Evolutionary conservation across 1,284 basidiomycete genomes (phyloP), one percentile per base, ranked within the genome.

Genomic region (Sphagnurus paluster): DNA sequence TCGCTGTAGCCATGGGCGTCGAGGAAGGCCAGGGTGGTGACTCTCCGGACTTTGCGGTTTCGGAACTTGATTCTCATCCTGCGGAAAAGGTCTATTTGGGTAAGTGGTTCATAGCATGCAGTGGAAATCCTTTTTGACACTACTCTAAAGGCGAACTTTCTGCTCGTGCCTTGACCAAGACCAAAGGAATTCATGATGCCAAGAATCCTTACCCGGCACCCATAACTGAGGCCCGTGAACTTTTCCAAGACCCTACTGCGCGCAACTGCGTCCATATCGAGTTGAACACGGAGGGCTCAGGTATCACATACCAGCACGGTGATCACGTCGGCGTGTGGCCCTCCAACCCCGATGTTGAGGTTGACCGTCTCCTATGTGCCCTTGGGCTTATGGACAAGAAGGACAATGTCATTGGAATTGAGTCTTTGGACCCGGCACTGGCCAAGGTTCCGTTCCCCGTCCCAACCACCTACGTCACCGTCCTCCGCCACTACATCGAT

Each of bases 361-460:
- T 98, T 33, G 85, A 93, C 46, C 87, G 96, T 47, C 80, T 96
- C 35, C 79, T 99, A 17, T 85, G 81, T 53, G 80, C 90, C 42
- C 84, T 99, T 37, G 95, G 95, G 19, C 78, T 99, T 3, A 76
- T 78, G 53, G 76, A 84, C 42, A 88, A 88, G 70, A 83, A 84
- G 62, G 80, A 93, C 61, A 77, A 79, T 24, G 83, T 93, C 39
- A 92, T 99, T 60, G 82, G 87, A 55, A 93, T 98, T 55, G 93
- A 95, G 64, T 97, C 94, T 20, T 84, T 99, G 49, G 97, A 99
- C 66, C 96, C 97, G 26, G 92, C 94, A 19, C 80, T 99, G 16
- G 97, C 97, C 50, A 99, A 99, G 71, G 95, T 98, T 52, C 96
- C 96, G 13, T 99, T 99, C 87, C 96, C 97, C 17, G 87, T 91